Percentiles rank a stretch among this genome's conserved stretches.
Evolutionary conservation across 495 filamentous ascomycete genomes (phyloP).

Genomic region (Penicillium lividum): DNA sequence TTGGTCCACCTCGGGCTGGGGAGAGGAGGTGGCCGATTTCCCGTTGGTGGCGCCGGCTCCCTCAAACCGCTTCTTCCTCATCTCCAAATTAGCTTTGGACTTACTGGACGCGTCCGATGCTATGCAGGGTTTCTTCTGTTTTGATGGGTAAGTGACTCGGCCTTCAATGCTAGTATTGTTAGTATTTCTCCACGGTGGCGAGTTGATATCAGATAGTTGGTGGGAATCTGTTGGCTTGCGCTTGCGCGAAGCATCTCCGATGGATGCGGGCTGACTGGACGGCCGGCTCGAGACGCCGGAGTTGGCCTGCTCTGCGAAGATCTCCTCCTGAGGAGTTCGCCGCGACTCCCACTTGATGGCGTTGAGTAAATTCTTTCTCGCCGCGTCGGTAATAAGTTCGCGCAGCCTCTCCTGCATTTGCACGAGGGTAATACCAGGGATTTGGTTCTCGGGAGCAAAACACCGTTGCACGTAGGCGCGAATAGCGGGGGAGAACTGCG

Average conservation of each 20-base stretch:
- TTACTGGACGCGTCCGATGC: conserved; percentile 67
- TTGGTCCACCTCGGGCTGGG: conserved; percentile 55
- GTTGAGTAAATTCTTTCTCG: conserved; percentile 66
- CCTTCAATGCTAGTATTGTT: conserved; percentile 70
- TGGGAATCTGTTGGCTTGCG: conserved; percentile 72
- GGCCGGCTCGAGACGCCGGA: conserved; percentile 41
- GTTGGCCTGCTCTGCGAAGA: conserved; percentile 30
- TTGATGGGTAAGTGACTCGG: conserved; percentile 64
- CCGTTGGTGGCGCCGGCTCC: conserved; percentile 54
- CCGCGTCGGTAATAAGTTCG: conserved; percentile 77
- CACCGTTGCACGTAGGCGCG: conserved; percentile 81
- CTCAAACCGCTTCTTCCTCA: conserved; percentile 85
- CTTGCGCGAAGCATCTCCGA: conserved; percentile 57
- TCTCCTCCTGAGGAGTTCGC: conserved; percentile 74
- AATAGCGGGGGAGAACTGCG: conserved; percentile 74
- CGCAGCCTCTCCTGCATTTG: conserved; percentile 87
- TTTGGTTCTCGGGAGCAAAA: conserved; percentile 70
- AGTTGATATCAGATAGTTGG: conserved; percentile 41
- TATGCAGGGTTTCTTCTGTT: conserved; percentile 62
- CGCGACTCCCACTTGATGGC: conserved; percentile 78
- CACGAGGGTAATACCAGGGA: conserved; percentile 59
- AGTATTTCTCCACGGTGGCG: conserved; percentile 74
- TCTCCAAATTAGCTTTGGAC: conserved; percentile 83
- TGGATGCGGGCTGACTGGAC: conserved; percentile 31
- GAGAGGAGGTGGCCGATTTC: conserved; percentile 48